Evolutionary conservation across 176 grass and related monocot species (phyloP).

Genomic region (Leersia perrieri): DNA sequence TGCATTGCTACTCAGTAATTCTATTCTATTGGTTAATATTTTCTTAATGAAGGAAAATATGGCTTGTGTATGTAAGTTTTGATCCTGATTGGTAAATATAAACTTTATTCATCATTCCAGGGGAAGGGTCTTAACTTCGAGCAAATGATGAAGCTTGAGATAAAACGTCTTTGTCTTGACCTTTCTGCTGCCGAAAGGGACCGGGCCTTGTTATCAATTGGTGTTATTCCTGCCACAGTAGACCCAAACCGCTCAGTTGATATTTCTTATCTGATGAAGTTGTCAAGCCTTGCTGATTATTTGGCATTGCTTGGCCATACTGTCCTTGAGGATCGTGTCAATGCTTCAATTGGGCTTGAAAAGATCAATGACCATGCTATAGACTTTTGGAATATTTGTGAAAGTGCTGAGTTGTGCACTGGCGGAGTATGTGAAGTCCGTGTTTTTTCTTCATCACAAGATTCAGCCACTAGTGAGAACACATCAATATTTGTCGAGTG

Average conservation of each 20-base stretch:
- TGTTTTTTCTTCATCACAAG: constrained; percentile 42
- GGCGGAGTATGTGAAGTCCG: constrained; percentile 69
- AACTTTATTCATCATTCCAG: constrained; percentile 55
- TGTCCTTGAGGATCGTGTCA: constrained; percentile 73
- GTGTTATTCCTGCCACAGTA: constrained; percentile 88
- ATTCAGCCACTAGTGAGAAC: constrained; percentile 43
- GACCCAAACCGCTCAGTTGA: constrained; percentile 84
- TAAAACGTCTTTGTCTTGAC: constrained; percentile 76
- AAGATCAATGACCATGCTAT: constrained; percentile 38
- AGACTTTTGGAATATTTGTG: constrained; percentile 95
- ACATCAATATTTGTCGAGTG: constrained; percentile 54
- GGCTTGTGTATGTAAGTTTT: constrained; percentile 5
- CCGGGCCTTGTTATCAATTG: constrained; percentile 73
- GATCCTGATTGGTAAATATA: constrained; percentile 16
- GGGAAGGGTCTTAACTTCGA: constrained; percentile 69
- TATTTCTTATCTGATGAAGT: constrained; percentile 66
- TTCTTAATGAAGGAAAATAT: constrained; percentile 1
- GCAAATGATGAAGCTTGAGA: constrained; percentile 90
- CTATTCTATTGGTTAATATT: constrained; percentile 20
- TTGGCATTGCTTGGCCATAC: constrained; percentile 79
- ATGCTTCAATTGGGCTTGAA: constrained; percentile 83
- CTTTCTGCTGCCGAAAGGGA: constrained; percentile 92
- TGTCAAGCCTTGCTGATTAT: constrained; percentile 79
- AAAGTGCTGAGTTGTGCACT: constrained; percentile 70
- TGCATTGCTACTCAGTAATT: constrained; percentile 2